phyloP scores from a whole-genome alignment of 768 basidiomycete species.

The Megacollybia marginata region DNA sequence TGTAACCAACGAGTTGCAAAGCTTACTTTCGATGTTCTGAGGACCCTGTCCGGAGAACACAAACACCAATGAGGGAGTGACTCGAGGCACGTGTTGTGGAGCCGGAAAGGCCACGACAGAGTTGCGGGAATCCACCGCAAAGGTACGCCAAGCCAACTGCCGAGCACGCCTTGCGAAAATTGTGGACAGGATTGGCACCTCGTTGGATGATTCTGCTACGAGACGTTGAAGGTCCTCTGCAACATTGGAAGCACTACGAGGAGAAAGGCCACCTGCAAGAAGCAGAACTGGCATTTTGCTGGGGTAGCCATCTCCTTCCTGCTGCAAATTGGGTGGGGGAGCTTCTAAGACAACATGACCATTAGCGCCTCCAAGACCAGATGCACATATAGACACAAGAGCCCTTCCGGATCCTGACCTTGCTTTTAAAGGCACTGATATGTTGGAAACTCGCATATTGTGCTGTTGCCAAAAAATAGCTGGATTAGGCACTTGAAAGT shows the following conservation, averaged over 20 bases:
- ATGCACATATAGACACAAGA: constrained; percentile 34
- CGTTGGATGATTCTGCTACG: no score
- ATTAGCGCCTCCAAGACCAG: constrained; percentile 38
- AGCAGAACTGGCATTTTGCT: constrained; percentile 6
- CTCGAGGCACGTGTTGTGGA: constrained; percentile 8
- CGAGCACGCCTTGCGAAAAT: constrained; percentile 21
- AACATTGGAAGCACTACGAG: constrained; percentile 15
- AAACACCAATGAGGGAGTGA: constrained; percentile 28
- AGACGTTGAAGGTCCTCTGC: neutral
- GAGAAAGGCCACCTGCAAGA: constrained; percentile 30
- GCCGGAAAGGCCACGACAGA: constrained; percentile 6
- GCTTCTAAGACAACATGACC: constrained; percentile 33
- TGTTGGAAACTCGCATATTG: constrained; percentile 27
- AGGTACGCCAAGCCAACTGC: constrained; percentile 25
- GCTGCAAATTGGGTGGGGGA: constrained; percentile 12
- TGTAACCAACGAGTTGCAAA: neutral
- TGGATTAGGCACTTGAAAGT: constrained; percentile 26
- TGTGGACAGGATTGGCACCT: constrained; percentile 1
- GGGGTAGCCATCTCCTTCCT: no score
- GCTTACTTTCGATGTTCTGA: constrained; percentile 30
- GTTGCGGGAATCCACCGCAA: constrained; percentile 15
- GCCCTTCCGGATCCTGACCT: constrained; percentile 15
- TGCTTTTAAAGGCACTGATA: no score
- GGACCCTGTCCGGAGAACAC: constrained; percentile 33
- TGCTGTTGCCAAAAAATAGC: constrained; percentile 31